Conservation (phyloP, 2,329 filamentous ascomycete genomes). For the Penicillium sp. region DNA sequence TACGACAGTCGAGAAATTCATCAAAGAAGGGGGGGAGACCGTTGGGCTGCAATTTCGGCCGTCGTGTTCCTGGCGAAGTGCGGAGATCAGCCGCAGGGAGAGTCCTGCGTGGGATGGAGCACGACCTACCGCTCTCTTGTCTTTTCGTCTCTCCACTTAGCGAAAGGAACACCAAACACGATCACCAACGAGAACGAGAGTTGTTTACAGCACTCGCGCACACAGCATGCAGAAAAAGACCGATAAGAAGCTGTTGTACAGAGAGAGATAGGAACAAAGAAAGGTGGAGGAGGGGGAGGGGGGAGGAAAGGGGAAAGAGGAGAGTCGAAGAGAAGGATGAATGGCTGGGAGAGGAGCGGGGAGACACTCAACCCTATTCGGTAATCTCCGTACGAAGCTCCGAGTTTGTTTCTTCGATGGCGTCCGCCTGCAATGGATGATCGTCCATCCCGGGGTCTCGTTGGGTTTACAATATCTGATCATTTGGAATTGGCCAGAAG, state of each 20-base stretch:
- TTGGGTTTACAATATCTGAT: conserved; percentile 1
- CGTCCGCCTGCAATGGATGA: neutral
- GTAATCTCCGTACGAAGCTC: conserved; percentile 24
- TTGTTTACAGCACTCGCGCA: conserved; percentile 23
- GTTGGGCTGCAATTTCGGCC: conserved; percentile 15
- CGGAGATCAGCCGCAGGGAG: conserved; percentile 39
- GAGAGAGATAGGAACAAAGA: conserved; percentile 27
- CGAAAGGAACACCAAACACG: conserved; percentile 20
- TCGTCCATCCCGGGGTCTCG: neutral
- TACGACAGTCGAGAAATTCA: conserved; percentile 5
- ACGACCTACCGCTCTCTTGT: conserved; percentile 24
- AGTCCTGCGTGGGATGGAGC: conserved; percentile 31
- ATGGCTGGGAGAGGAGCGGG: conserved; percentile 22
- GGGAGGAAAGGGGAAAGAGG: neutral
- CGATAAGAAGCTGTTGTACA: conserved; percentile 32
- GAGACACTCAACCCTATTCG: conserved; percentile 28
- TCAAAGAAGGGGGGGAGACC: conserved; percentile 1
- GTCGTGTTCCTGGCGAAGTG: conserved; percentile 34
- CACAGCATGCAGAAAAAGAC: conserved; percentile 26
- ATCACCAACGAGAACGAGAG: conserved; percentile 30
- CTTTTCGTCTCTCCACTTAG: conserved; percentile 18
- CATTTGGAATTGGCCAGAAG: neutral
- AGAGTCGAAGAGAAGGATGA: conserved; percentile 12
- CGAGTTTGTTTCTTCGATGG: conserved; percentile 6
- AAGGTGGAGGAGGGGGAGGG: conserved; percentile 28